Base-by-base conservation (phyloP, 2,329 filamentous ascomycete genomes). In the Phyllosticta paracitricarpa region DNA sequence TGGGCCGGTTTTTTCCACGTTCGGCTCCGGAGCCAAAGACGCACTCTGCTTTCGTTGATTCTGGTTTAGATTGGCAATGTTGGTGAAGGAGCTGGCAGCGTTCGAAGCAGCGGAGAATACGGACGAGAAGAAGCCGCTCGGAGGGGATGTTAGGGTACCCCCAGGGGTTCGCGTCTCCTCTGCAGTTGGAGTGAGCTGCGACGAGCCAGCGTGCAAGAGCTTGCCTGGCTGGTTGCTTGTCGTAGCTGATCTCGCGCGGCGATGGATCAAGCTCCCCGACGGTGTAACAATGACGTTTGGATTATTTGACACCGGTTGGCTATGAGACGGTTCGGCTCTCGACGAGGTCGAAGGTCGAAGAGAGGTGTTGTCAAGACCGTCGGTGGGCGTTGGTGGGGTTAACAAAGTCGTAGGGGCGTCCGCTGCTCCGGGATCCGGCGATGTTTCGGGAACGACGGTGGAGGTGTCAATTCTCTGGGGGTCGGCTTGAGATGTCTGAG, bases 101-200 rank as follows among this genome's bases (percentile, higher is more conserved):
- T 88, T 97, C 74, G 97, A 93, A 19, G 94, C 94, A 54, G 88
- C 93, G 51, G 91, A 93, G 65, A 99, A 85, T 70, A 99, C 89
- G 26, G 89, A 92, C 4, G 91, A 96, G 75, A 99, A 97, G 77
- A 99, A 97, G 0, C 91, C 87, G 48, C 73, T 73, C 57, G 76
- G 74, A 33, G 75, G 76, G 51, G 72, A 71, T 30, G 76, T 75
- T n/a, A 78, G 72, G 55, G 82, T 79, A 60, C 83, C 81, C 30
- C 82, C 78, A 35, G 84, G 69, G 67, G 82, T 79, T 63, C 84
- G 85, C n/a, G 78, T 71, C 67, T 86, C 86, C 72, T 97, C 92
- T 48, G 84, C 79, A 0, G 87, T 89, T 7, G 91, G 89, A 2
- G 91, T 89, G 58, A 94, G 78, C 8, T 91, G 88, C 17, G 71